Evolutionary conservation across 768 basidiomycete genomes (phyloP).

Genomic region (Agrocybe chaxingu): DNA sequence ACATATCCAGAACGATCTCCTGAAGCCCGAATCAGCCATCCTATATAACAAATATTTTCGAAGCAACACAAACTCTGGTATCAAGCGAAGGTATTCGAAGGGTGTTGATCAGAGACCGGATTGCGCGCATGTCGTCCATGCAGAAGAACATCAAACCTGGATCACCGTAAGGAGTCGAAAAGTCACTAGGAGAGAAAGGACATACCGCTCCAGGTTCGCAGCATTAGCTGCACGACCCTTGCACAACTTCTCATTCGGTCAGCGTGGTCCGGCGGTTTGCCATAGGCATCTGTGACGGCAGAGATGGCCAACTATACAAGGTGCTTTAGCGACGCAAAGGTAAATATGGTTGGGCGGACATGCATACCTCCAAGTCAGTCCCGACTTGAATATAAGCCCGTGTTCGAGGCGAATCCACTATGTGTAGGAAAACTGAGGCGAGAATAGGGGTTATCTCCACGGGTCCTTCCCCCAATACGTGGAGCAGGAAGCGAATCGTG

Average conservation of each 20-base stretch:
- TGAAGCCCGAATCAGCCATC: constrained; percentile 23
- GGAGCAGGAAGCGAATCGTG: constrained; percentile 82
- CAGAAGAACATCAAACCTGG: constrained; percentile 90
- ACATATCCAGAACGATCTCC: constrained; percentile 93
- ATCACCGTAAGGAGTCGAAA: not conserved
- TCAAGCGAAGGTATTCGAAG: constrained; percentile 86
- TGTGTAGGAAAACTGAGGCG: constrained; percentile 75
- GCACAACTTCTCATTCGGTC: constrained; percentile 79
- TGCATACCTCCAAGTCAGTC: constrained; percentile 83
- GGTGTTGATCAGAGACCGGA: constrained; percentile 80
- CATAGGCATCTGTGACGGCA: constrained; percentile 90
- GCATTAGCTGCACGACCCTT: constrained; percentile 75
- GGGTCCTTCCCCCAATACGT: constrained; percentile 89
- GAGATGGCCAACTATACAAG: constrained; percentile 70
- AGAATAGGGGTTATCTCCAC: constrained; percentile 76
- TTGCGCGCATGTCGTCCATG: constrained; percentile 82
- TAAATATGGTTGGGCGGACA: not conserved
- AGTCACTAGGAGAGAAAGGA: constrained; percentile 5
- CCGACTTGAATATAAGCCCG: constrained; percentile 76
- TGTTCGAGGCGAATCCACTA: constrained; percentile 83
- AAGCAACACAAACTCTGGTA: constrained; percentile 54
- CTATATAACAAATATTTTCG: not conserved
- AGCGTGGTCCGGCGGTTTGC: constrained; percentile 72
- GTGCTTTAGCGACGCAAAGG: not conserved
- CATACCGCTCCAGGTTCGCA: constrained; percentile 93